A percentile compares a stretch with the other conserved stretches of the same genome.
These are phyloP conservation scores for Rhizophlyctis rosea DNA, from an alignment of 192 early-diverging fungal species.

Conservation along the genomic window DNA sequence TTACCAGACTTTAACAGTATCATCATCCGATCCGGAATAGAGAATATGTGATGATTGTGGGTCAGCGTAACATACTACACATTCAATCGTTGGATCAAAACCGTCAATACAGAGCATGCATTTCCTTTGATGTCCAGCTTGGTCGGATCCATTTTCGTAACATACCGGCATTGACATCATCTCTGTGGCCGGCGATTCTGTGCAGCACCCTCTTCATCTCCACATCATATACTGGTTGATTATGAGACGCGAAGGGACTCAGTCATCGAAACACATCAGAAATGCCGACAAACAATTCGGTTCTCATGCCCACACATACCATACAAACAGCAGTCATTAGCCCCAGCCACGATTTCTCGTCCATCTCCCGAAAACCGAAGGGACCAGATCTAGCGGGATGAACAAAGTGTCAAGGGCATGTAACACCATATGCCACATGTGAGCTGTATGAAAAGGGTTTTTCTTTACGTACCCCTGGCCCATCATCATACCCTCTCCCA, in stretches of 20 bases:
- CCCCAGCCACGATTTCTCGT: slow-evolving; percentile 60
- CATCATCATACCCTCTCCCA: too few species aligned
- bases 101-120: too few species aligned
- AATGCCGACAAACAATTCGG: too few species aligned
- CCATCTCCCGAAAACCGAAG: slow-evolving; percentile 59
- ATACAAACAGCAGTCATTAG: slow-evolving; percentile 18
- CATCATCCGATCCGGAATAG: slow-evolving; percentile 62
- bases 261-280: too few species aligned
- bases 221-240: slow-evolving; percentile 67
- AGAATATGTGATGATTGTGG: slow-evolving; percentile 49
- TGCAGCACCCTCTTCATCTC: slow-evolving; percentile 47
- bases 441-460: too few species aligned
- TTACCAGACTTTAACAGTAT: slow-evolving; percentile 51
- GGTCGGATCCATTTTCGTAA: slow-evolving; percentile 11
- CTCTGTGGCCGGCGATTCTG: slow-evolving; percentile 48
- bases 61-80: slow-evolving; percentile 24
- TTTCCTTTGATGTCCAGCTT: neutral
- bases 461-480: too few species aligned
- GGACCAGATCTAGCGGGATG: slow-evolving; percentile 55
- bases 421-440: too few species aligned
- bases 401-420: too few species aligned
- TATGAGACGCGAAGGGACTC: too few species aligned
- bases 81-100: too few species aligned
- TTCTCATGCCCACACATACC: too few species aligned
- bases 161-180: slow-evolving; percentile 64